Evolutionary conservation across 495 filamentous ascomycete genomes (phyloP), one percentile per base, ranked within the genome.

Genomic region (Aspergillus saccharolyticus): DNA sequence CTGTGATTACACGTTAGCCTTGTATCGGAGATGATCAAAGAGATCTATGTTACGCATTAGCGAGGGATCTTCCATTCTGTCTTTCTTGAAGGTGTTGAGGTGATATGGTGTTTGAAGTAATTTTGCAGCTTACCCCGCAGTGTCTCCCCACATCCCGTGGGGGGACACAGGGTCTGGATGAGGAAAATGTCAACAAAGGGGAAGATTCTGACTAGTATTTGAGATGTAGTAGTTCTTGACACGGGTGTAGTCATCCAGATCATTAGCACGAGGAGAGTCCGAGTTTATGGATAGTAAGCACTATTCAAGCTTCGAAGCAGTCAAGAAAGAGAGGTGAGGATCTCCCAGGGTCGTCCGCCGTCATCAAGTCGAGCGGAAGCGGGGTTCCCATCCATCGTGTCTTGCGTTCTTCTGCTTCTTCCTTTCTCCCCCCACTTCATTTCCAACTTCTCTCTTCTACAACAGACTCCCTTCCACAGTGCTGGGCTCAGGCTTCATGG

Each of bases 361-460:
- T n/a, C n/a, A n/a, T n/a, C n/a, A n/a, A 46, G 46, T 47, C 46
- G 47, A 30, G 55, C 42, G 44, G 42, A 43, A 58, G 56, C 56
- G 56, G 56, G 56, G 56, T 58, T 54, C 28, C 47, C 46, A 25
- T 44, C 56, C 56, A 22, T 42, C 48, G 17, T 19, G 30, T 53
- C 42, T 50, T 24, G 20, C 42, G n/a, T n/a, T 24, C 24, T n/a
- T 16, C 6, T 47, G 20, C 10, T 18, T 42, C 16, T 22, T 42
- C 45, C 30, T 14, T 24, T 43, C 24, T 49, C 28, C 19, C 30
- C 17, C 17, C 19, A 20, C 28, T 42, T 53, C 49, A 15, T 39
- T 4, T 30, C n/a, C 42, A 48, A 14, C 9, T 39, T 44, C 54
- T 51, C 30, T 49, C 46, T 43, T 15, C 19, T 24, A 4, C 12